These are phyloP conservation scores for Penicillium bialowiezense DNA, from an alignment of 495 filamentous ascomycete species.

Conservation along the genomic window DNA sequence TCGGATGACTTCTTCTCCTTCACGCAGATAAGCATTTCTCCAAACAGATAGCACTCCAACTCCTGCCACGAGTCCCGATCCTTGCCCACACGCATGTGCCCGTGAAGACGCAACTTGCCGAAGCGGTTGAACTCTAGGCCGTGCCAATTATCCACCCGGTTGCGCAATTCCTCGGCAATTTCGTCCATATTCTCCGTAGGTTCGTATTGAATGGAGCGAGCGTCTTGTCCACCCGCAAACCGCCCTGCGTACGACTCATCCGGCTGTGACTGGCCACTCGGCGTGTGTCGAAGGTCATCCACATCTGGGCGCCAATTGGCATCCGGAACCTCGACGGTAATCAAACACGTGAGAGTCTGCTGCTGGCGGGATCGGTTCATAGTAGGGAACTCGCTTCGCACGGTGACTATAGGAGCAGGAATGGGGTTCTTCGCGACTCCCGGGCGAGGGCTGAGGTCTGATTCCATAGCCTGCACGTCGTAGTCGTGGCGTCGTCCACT, in stretches of 20 bases:
- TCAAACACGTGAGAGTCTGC: constrained; percentile 88
- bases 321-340: constrained; percentile 92
- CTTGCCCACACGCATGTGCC: constrained; percentile 90
- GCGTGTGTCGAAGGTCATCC: constrained; percentile 71
- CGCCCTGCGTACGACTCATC: constrained; percentile 39
- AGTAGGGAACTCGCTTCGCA: constrained; percentile 96
- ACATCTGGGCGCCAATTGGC: constrained; percentile 86
- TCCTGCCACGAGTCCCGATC: constrained; percentile 98
- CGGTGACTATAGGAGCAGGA: constrained; percentile 82
- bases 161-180: constrained; percentile 81
- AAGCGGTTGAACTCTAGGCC: constrained; percentile 94
- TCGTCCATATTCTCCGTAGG: constrained; percentile 69
- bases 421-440: constrained; percentile 82
- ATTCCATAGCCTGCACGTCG: constrained; percentile 95
- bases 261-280: constrained; percentile 53
- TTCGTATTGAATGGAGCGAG: constrained; percentile 39
- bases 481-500: constrained; percentile 79
- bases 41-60: constrained; percentile 94
- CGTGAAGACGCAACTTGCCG: constrained; percentile 89
- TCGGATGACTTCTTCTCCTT: constrained; percentile 84
- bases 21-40: constrained; percentile 99
- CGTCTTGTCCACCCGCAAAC: constrained; percentile 31
- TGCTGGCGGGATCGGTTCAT: constrained; percentile 89
- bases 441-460: constrained; percentile 68
- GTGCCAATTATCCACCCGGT: constrained; percentile 96